A percentile compares a stretch with the other conserved stretches of the same genome.
Evolutionary conservation across 2,329 filamentous ascomycete genomes (phyloP).

Genomic region (Nothophoma quercina): DNA sequence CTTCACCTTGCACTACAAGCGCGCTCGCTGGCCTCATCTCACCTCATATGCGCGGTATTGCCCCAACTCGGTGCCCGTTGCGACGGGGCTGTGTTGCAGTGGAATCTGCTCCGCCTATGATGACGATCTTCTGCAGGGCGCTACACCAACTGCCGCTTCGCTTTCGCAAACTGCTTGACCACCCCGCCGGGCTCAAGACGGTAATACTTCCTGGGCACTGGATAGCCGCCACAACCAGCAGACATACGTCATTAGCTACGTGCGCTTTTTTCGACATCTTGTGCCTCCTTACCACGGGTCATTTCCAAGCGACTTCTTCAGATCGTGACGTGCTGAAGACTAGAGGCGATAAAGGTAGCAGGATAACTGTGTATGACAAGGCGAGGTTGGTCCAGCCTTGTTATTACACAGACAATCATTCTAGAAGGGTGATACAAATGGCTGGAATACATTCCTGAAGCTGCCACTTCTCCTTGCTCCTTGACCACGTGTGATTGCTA

Average conservation of each 20-base stretch:
- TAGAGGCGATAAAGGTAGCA: background rate
- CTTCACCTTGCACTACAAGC: background rate
- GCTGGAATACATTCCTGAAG: too few species aligned
- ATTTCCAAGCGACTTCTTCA: background rate
- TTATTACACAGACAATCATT: too few species aligned
- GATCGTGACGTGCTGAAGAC: background rate
- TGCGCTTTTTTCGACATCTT: background rate
- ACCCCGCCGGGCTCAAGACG: background rate
- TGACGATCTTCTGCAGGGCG: constrained; percentile 30
- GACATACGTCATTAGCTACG: constrained; percentile 7
- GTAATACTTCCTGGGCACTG: background rate
- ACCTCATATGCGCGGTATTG: constrained; percentile 13
- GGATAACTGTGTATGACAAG: background rate
- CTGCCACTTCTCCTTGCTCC: too few species aligned
- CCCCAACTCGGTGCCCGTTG: constrained; percentile 11
- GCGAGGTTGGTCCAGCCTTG: background rate
- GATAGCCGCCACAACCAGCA: constrained; percentile 2
- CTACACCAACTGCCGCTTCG: constrained; percentile 16
- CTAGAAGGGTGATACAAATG: too few species aligned
- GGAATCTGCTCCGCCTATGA: constrained; percentile 23
- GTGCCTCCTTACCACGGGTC: background rate
- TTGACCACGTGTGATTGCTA: too few species aligned
- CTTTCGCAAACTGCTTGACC: constrained; percentile 2
- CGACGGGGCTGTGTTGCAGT: constrained; percentile 17
- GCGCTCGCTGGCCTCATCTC: constrained; percentile 9